These are phyloP conservation scores for Neocucurbitaria cava DNA, from an alignment of 2,329 filamentous ascomycete species.

Conservation along the genomic window DNA sequence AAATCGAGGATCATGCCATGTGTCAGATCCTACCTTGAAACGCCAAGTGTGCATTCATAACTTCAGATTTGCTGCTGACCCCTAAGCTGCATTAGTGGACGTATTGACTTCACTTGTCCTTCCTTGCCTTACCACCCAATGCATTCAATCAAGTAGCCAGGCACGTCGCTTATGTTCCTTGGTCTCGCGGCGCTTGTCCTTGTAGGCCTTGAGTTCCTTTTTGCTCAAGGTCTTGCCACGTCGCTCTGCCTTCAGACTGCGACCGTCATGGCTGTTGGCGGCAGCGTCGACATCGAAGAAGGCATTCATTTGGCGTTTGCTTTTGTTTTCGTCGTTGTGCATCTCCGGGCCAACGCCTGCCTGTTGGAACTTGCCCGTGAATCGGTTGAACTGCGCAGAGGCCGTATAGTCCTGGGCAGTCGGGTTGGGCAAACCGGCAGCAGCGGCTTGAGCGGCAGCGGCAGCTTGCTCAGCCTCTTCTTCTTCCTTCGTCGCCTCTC, in stretches of 20 bases:
- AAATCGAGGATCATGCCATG: slow-evolving; percentile 5
- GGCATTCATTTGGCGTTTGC: slow-evolving; percentile 84
- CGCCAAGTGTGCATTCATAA: slow-evolving; percentile 7
- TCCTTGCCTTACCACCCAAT: slow-evolving; percentile 38
- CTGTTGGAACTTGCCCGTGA: slow-evolving; percentile 83
- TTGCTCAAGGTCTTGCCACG: slow-evolving; percentile 83
- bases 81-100: slow-evolving; percentile 40
- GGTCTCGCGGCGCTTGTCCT: slow-evolving; percentile 84
- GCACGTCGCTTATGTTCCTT: slow-evolving; percentile 95
- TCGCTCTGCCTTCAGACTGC: slow-evolving; percentile 89
- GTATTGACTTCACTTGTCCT: slow-evolving; percentile 23
- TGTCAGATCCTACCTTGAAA: slow-evolving; percentile 27
- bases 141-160: slow-evolving; percentile 80
- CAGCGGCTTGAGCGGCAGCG: slow-evolving; percentile 33
- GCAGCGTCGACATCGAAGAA: slow-evolving; percentile 97
- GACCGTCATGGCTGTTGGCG: slow-evolving; percentile 87
- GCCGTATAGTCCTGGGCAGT: slow-evolving; percentile 64
- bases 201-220: slow-evolving; percentile 87
- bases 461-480: slow-evolving; percentile 42
- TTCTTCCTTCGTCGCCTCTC: slow-evolving; percentile 49
- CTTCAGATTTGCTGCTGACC: slow-evolving; percentile 8
- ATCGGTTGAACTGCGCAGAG: slow-evolving; percentile 85
- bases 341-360: slow-evolving; percentile 72
- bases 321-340: slow-evolving; percentile 88
- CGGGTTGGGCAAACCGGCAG: slow-evolving; percentile 29